Evolutionary conservation across 2,329 filamentous ascomycete genomes (phyloP).

Genomic region (Cadophora luteo-olivacea): DNA sequence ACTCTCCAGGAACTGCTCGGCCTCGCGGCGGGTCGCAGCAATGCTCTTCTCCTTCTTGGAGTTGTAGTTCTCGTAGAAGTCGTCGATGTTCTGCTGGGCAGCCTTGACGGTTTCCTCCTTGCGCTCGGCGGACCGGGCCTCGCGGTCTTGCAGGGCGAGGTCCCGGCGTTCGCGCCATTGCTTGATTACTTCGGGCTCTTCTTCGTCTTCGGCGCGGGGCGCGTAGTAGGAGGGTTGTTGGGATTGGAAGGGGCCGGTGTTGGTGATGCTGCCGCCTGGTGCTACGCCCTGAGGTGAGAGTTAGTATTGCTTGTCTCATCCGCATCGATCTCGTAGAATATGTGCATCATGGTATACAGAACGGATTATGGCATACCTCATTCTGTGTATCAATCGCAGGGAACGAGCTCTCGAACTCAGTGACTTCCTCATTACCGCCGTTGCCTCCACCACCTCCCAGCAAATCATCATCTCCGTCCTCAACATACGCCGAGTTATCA

Average conservation of each 20-base stretch:
- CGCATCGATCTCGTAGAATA: background rate
- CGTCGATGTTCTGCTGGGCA: slow-evolving; percentile 93
- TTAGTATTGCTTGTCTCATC: background rate
- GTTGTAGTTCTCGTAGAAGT: slow-evolving; percentile 99
- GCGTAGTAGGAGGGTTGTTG: slow-evolving; percentile 32
- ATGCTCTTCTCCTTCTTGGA: slow-evolving; percentile 95
- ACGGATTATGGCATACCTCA: slow-evolving; percentile 67
- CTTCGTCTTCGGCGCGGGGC: slow-evolving; percentile 62
- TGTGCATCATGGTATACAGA: too few relatives aligned
- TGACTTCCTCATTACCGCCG: slow-evolving; percentile 44
- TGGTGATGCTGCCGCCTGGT: slow-evolving; percentile 82
- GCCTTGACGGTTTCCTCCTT: slow-evolving; percentile 87
- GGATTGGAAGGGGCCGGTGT: slow-evolving; percentile 50
- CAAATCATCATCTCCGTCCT: slow-evolving; percentile 74
- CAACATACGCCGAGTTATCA: slow-evolving; percentile 70
- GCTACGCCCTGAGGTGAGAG: slow-evolving; percentile 64
- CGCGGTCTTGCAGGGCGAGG: slow-evolving; percentile 80
- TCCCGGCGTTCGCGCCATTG: slow-evolving; percentile 94
- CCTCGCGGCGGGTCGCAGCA: slow-evolving; percentile 86
- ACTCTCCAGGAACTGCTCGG: slow-evolving; percentile 87
- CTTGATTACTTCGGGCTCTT: slow-evolving; percentile 87
- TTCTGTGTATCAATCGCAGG: slow-evolving; percentile 75
- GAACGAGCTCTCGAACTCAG: slow-evolving; percentile 84
- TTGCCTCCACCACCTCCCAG: slow-evolving; percentile 65
- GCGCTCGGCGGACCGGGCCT: slow-evolving; percentile 81